Evolutionary conservation across 2,329 filamentous ascomycete genomes (phyloP).

Genomic region (Dactylellina sp.): DNA sequence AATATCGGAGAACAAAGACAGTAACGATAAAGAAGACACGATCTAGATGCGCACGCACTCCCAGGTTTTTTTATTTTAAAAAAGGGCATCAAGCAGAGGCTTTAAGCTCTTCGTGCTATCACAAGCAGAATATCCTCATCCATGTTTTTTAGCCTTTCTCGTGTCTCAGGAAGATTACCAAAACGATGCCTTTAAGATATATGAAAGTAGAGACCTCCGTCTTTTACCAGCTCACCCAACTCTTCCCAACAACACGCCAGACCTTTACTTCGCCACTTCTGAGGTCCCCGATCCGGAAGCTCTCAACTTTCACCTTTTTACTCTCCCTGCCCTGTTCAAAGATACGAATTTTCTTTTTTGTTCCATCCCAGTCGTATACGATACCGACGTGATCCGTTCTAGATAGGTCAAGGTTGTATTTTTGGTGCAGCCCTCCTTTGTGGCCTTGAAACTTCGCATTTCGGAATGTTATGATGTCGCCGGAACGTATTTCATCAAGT

Average conservation of each 20-base stretch:
- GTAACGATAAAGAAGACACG: too few relatives aligned
- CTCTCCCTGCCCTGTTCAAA: slow-evolving; percentile 96
- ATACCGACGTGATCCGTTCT: slow-evolving; percentile 86
- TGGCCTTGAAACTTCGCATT: slow-evolving; percentile 96
- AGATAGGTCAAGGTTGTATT: slow-evolving; percentile 89
- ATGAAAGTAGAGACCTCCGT: not conserved
- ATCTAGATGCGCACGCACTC: too few relatives aligned
- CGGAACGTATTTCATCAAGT: slow-evolving; percentile 90
- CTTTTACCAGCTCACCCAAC: slow-evolving; percentile 90
- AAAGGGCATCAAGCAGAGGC: too few relatives aligned
- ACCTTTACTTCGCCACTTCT: slow-evolving; percentile 95
- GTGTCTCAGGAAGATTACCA: too few relatives aligned
- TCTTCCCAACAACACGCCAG: slow-evolving; percentile 92
- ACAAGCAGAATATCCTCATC: too few relatives aligned
- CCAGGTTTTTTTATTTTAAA: too few relatives aligned
- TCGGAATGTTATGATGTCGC: slow-evolving; percentile 91
- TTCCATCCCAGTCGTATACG: slow-evolving; percentile 96
- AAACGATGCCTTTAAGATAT: not conserved
- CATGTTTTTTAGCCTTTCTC: too few relatives aligned
- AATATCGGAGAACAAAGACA: too few relatives aligned
- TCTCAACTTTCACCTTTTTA: slow-evolving; percentile 92
- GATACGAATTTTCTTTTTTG: slow-evolving; percentile 94
- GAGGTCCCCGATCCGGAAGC: slow-evolving; percentile 91
- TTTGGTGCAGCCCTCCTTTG: slow-evolving; percentile 92
- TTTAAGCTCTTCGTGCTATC: too few relatives aligned